Base-by-base conservation (phyloP, 306 rosid genomes). In the Sophora flavescens region DNA sequence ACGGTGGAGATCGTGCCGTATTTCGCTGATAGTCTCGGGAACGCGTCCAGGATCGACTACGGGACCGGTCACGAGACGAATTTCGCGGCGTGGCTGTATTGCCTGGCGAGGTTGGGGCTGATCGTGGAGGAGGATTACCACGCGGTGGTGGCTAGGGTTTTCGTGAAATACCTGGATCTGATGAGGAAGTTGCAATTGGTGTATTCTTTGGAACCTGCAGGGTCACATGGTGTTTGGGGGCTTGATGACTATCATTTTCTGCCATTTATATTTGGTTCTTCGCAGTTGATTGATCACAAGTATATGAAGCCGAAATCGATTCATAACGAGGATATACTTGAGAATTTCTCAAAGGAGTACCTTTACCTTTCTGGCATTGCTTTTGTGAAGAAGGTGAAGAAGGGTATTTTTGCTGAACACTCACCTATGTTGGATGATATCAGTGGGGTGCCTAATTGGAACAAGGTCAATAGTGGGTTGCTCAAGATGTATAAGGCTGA, bases 141-240 rank as follows among this genome's bases (percentile, higher is more conserved):
- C 0, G 90, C 90, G 0, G 87, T 89, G 6, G 96, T 95, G 30
- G 73, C 90, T 0, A 87, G 97, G 39, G 92, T 90, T 26, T 91
- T 96, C 18, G 88, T 89, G 6, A 91, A 83, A 84, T 96, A 96
- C 69, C 67, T 96, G 32, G 99, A 91, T 2, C 9, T 96, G 77
- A 96, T 92, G 99, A 88, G 99, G 83, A 92, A 91, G 72, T 79
- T 96, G 86, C 99, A 96, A 80, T 61, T 82, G 77, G 87, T 84
- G 74, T 96, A 96, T 71, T 83, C 78, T 71, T 72, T 96, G 77
- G 99, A 96, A 64, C 99, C 99, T 12, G 99, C 99, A 0, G 99
- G 99, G 39, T 95, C 99, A 0, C 99, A 95, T 63, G 99, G 99
- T 6, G 99, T 95, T 15, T 95, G 99, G 99, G 99, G 99, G 3